A percentile compares a stretch with the other conserved stretches of the same genome.
These are phyloP conservation scores for Saccharomycopsis fermentans DNA, from an alignment of 805 yeast species.

Conservation along the genomic window DNA sequence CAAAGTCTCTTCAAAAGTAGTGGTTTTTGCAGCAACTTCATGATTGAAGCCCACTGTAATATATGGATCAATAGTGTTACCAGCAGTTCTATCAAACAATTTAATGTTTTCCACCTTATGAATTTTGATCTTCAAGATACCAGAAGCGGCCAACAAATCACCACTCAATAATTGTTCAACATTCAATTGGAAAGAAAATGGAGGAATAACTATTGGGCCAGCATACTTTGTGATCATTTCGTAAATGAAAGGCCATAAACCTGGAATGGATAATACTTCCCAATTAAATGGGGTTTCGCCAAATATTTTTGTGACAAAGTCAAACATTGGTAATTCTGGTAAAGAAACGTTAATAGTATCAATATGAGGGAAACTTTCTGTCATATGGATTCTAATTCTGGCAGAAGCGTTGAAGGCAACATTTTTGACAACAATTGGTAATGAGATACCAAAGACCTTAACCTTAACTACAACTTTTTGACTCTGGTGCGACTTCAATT, in stretches of 20 bases:
- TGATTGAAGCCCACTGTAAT: constrained; percentile 55
- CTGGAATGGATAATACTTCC: constrained; percentile 84
- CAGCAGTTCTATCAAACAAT: constrained; percentile 54
- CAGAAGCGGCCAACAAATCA: constrained; percentile 71
- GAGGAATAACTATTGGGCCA: constrained; percentile 82
- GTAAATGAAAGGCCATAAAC: constrained; percentile 69
- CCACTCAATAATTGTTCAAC: constrained; percentile 86
- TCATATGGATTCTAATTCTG: constrained; percentile 81
- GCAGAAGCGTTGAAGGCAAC: constrained; percentile 65
- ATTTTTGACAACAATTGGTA: constrained; percentile 75
- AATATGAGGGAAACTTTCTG: constrained; percentile 84
- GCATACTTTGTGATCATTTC: constrained; percentile 77
- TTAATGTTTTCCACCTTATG: constrained; percentile 59
- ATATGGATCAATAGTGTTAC: constrained; percentile 86
- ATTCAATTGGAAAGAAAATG: constrained; percentile 88
- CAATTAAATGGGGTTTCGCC: constrained; percentile 81
- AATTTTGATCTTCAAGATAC: constrained; percentile 65
- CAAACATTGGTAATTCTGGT: constrained; percentile 80
- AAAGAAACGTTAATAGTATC: constrained; percentile 83
- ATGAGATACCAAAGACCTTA: constrained; percentile 67
- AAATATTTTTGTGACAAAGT: constrained; percentile 59
- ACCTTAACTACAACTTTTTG: constrained; percentile 72
- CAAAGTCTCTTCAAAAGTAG: constrained; percentile 53
- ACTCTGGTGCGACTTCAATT: constrained; percentile 73
- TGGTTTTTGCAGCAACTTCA: constrained; percentile 54